These are phyloP conservation scores for Trichoderma sp. DNA, from an alignment of 2,329 filamentous ascomycete genomes.

Conservation along the genomic window DNA sequence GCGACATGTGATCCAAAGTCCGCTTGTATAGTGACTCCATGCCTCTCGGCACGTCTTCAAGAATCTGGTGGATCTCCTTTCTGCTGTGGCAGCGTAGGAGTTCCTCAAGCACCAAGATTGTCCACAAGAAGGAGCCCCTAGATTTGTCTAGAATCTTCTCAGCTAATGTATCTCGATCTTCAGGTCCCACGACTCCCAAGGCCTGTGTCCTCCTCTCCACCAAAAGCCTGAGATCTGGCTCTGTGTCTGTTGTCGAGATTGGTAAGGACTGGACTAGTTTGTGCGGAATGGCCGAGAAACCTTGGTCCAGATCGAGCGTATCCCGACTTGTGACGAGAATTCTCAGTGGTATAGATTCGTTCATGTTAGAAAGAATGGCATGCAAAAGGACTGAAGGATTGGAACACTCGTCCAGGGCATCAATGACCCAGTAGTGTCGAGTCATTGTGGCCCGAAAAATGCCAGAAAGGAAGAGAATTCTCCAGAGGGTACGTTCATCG, in stretches of 20 bases:
- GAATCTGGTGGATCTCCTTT: conserved; percentile 38
- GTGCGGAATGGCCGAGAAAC: neutral
- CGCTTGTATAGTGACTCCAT: conserved; percentile 44
- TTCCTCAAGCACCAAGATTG: conserved; percentile 41
- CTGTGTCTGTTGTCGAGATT: no score
- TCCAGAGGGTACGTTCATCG: neutral
- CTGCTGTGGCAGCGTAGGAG: conserved; percentile 36
- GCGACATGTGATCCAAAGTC: conserved; percentile 40
- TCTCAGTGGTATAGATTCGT: conserved; percentile 29
- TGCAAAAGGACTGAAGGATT: conserved; percentile 32
- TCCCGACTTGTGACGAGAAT: conserved; percentile 36
- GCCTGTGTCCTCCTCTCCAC: neutral
- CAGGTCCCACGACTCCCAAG: conserved; percentile 4
- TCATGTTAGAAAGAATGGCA: conserved; percentile 32
- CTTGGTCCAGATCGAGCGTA: neutral
- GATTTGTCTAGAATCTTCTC: conserved; percentile 43
- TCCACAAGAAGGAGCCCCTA: conserved; percentile 45
- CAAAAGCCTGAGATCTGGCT: no score
- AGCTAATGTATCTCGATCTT: conserved; percentile 34
- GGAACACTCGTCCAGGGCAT: conserved; percentile 42
- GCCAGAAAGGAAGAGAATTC: neutral
- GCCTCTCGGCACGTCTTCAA: conserved; percentile 41
- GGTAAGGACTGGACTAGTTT: neutral
- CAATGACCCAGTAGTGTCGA: conserved; percentile 40
- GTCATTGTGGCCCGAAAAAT: neutral